A percentile compares a stretch with the other conserved stretches of the same genome.
phyloP scores from a whole-genome alignment of 2,329 filamentous ascomycete species.

The Claviceps pusilla region DNA sequence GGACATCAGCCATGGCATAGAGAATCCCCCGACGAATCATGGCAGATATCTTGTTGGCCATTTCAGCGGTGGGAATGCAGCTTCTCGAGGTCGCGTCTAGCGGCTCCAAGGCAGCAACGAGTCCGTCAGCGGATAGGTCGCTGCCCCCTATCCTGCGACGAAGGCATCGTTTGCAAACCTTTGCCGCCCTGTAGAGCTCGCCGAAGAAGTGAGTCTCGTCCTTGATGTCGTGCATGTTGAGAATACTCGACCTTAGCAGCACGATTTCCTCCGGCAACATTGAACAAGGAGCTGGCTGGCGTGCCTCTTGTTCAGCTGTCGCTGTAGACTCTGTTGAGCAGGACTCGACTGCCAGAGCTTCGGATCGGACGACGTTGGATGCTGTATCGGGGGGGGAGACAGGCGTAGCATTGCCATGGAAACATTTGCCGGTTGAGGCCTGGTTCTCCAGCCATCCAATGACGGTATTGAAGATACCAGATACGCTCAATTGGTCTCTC shows the following conservation, averaged over 20 bases:
- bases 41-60: constrained; percentile 7
- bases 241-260: constrained; percentile 6
- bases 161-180: constrained; percentile 6
- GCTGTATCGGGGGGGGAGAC: neutral
- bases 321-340: neutral
- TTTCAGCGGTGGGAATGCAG: constrained; percentile 5
- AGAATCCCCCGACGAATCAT: constrained; percentile 11
- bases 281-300: neutral
- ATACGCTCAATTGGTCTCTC: constrained; percentile 8
- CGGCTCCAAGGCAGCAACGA: constrained; percentile 8
- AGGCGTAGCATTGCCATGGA: constrained; percentile 4
- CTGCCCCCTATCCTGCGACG: constrained; percentile 6
- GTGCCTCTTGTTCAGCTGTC: neutral
- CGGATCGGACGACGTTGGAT: neutral
- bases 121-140: constrained; percentile 5
- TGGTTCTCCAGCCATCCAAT: constrained; percentile 16
- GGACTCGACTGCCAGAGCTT: constrained; percentile 3
- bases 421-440: constrained; percentile 8
- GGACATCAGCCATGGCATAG: constrained; percentile 6
- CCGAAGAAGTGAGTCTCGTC: constrained; percentile 5
- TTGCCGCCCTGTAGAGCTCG: neutral
- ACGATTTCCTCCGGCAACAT: constrained; percentile 7
- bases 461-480: constrained; percentile 13
- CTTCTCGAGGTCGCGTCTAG: constrained; percentile 7
- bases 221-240: neutral